These are phyloP conservation scores for Kwoniella sp. DNA, from an alignment of 768 basidiomycete genomes.

Conservation along the genomic window DNA sequence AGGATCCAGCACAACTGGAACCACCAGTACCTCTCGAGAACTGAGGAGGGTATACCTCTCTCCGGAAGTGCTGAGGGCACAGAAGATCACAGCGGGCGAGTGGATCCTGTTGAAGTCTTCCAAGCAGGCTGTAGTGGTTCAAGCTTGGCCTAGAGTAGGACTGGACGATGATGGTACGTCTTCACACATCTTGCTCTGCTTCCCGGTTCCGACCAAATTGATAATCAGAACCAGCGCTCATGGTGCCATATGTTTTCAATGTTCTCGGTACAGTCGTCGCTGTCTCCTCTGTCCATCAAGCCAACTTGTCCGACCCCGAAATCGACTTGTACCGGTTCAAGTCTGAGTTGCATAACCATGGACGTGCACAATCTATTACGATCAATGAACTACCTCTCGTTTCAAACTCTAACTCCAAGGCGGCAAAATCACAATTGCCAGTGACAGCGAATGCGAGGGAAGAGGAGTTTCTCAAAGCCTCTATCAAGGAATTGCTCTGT, in stretches of 20 bases:
- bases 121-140: slow-evolving; percentile 18
- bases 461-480: slow-evolving; percentile 36
- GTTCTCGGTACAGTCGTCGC: slow-evolving; percentile 5
- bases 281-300: not conserved
- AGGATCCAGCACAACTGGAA: not conserved
- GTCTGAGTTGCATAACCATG: slow-evolving; percentile 14
- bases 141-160: slow-evolving; percentile 48
- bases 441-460: slow-evolving; percentile 28
- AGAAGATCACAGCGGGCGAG: slow-evolving; percentile 49
- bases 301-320: slow-evolving; percentile 5
- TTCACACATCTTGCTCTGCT: no score
- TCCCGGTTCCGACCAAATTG: no score
- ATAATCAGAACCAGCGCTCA: no score
- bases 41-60: slow-evolving; percentile 36
- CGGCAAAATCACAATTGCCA: not conserved
- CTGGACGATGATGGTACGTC: slow-evolving; percentile 40
- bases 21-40: not conserved
- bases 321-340: slow-evolving; percentile 35
- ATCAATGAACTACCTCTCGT: slow-evolving; percentile 14
- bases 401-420: slow-evolving; percentile 18
- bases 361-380: slow-evolving; percentile 10
- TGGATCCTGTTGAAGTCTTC: slow-evolving; percentile 40
- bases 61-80: slow-evolving; percentile 39
- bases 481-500: slow-evolving; percentile 46
- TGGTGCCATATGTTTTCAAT: no score